These are phyloP conservation scores for Mycena citricolor DNA, from an alignment of 1,284 basidiomycete species.

Conservation along the genomic window DNA sequence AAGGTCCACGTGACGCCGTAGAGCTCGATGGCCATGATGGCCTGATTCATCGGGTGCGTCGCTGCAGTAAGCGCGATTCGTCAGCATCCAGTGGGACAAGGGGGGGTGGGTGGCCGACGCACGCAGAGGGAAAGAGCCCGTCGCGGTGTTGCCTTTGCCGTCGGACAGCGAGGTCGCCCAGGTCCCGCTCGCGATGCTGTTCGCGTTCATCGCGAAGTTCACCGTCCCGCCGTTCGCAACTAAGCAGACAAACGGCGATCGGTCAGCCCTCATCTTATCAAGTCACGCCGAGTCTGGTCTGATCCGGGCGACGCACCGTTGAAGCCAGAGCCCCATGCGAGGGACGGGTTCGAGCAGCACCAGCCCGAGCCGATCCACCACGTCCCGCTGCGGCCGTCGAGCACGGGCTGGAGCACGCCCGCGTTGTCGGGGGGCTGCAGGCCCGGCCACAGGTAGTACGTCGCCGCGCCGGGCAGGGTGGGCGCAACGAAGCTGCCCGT, in stretches of 20 bases:
- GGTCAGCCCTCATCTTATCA: no score
- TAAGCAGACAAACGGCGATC: no score
- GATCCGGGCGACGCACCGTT: conserved; percentile 4
- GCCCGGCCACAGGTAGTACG: conserved; percentile 20
- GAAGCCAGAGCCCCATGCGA: conserved; percentile 17
- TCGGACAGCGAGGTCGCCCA: conserved; percentile 16
- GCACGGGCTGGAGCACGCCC: conserved; percentile 19
- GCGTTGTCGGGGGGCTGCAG: conserved; percentile 17
- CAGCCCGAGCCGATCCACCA: conserved; percentile 20
- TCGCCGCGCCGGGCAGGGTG: conserved; percentile 13
- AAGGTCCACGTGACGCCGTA: conserved; percentile 21
- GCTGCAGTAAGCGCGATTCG: conserved; percentile 1
- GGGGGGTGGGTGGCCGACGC: not conserved
- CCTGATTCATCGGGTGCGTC: conserved; percentile 20
- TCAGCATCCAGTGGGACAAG: not conserved
- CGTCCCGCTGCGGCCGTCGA: conserved; percentile 15
- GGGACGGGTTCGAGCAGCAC: conserved; percentile 16
- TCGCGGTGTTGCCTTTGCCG: conserved; percentile 15
- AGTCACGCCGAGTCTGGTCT: no score
- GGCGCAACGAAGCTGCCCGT: conserved; percentile 17
- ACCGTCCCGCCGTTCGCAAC: conserved; percentile 18
- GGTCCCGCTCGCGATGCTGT: conserved; percentile 14
- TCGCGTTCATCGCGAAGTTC: conserved; percentile 8
- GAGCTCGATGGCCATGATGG: conserved; percentile 20
- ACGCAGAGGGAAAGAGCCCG: conserved; percentile 20